A percentile compares a stretch with the other conserved stretches of the same genome.
Evolutionary conservation across 78 protist species (phyloP).

Genomic region (Dictyostelium purpureum): DNA sequence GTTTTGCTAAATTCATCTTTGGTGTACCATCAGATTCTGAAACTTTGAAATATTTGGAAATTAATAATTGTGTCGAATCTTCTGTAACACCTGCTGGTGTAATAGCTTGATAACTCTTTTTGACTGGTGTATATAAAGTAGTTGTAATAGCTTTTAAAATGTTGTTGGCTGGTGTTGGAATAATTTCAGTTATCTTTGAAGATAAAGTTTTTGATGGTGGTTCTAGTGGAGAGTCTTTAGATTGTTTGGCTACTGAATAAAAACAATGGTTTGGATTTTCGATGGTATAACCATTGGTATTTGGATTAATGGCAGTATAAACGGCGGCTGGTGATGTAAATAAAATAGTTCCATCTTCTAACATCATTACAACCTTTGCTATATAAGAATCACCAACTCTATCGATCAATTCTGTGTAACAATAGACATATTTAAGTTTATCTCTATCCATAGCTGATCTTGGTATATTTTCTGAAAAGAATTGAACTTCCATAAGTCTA

Average conservation of each 20-base stretch:
- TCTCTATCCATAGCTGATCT: not conserved
- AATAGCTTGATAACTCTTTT: too few relatives aligned
- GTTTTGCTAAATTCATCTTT: too few relatives aligned
- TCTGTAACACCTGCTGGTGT: too few relatives aligned
- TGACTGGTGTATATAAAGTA: too few relatives aligned
- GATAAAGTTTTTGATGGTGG: not conserved
- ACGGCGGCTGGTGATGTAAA: not conserved
- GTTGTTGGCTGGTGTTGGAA: too few relatives aligned
- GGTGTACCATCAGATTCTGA: too few relatives aligned
- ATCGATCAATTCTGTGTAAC: not conserved
- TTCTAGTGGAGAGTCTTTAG: not conserved
- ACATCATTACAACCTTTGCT: not conserved
- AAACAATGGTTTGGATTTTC: not conserved
- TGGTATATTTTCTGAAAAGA: conserved; percentile 2
- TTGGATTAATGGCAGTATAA: not conserved
- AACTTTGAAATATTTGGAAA: too few relatives aligned
- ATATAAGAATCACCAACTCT: not conserved
- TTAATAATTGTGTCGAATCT: too few relatives aligned
- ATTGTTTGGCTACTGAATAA: not conserved
- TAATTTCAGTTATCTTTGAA: too few relatives aligned
- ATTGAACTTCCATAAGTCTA: not conserved
- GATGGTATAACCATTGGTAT: not conserved
- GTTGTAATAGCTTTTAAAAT: too few relatives aligned
- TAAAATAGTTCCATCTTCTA: conserved; percentile 22
- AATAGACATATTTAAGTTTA: not conserved